Base-by-base conservation (phyloP, 106 monocot genomes). In the Dendrobium chrysotoxum region DNA sequence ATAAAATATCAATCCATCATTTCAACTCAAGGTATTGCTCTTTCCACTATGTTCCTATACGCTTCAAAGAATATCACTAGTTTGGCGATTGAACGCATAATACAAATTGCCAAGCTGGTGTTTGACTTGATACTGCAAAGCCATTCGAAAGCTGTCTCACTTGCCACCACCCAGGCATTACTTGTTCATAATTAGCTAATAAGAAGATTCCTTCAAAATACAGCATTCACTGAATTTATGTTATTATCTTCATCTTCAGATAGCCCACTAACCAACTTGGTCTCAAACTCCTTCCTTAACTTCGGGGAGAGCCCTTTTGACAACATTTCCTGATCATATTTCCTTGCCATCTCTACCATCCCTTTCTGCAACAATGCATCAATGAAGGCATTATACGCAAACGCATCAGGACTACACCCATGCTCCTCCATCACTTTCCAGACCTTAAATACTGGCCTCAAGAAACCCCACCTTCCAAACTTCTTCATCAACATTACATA, bases 391-490 rank as follows among this genome's bases (percentile, higher is more conserved):
- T 95, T 86, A 77, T 98, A 98, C 0, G 98, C 94, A 75, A 95
- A 95, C 4, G 84, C 87, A 85, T 98, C 95, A 0, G 94, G 98
- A 53, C 91, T 92, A 78, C 72, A 78, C 30, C 94, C 94, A 31
- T 88, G 83, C 76, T 92, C 86, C 83, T 88, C 88, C 86, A 98
- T 98, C 61, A 81, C 79, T 57, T 83, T 83, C 98, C 98, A 98
- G 17, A 98, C 80, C 77, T 80, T 54, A 61, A 92, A 90, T 25
- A 92, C 92, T 6, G 91, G 95, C 80, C 92, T 84, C 23, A 98
- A 84, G 73, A 94, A 98, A 1, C 97, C 97, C 97, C 94, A 98
- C 84, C 89, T 89, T 42, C 97, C 94, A 72, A 98, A 98, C 87
- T 92, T 94, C 81, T 87, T 92, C 78, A 98, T 86, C 75, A 98